Conservation (phyloP, 73 alveolate genomes). For the Paramecium pentaurelia region DNA sequence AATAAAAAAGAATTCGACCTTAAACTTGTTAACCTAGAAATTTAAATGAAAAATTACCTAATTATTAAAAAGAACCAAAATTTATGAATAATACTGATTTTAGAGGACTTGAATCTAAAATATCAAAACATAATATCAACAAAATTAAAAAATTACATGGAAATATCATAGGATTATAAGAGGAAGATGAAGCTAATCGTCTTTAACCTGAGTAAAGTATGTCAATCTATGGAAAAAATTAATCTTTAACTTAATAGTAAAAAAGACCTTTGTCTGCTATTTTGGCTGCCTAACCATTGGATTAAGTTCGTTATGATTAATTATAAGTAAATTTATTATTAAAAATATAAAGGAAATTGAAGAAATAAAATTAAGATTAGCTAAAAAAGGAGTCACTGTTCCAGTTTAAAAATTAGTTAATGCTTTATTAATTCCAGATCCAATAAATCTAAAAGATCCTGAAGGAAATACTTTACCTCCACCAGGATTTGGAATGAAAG, state of each 20-base stretch:
- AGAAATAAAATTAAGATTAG: slow-evolving; percentile 20
- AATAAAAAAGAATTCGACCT: not conserved
- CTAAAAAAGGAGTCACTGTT: not conserved
- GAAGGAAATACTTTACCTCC: not conserved
- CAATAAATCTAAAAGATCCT: not conserved
- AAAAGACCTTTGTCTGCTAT: slow-evolving; percentile 26
- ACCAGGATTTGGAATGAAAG: slow-evolving; percentile 27
- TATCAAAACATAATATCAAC: not conserved
- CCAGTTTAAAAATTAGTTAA: slow-evolving; percentile 26
- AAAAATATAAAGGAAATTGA: not conserved
- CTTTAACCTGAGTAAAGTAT: slow-evolving; percentile 16
- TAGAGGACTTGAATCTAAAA: not conserved
- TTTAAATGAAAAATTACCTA: not conserved
- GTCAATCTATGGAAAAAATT: not conserved
- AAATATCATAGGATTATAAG: not conserved
- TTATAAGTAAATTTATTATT: not conserved
- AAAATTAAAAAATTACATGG: slow-evolving; percentile 24
- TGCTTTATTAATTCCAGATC: slow-evolving; percentile 15
- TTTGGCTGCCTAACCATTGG: slow-evolving; percentile 7
- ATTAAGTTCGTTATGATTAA: not conserved
- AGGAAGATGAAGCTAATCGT: not conserved
- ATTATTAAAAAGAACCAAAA: not conserved
- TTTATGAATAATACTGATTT: slow-evolving; percentile 31
- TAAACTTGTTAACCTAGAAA: not conserved
- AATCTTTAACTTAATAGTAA: not conserved